Base-by-base conservation (phyloP, 2,329 filamentous ascomycete species). In the Alternaria burnsii region DNA sequence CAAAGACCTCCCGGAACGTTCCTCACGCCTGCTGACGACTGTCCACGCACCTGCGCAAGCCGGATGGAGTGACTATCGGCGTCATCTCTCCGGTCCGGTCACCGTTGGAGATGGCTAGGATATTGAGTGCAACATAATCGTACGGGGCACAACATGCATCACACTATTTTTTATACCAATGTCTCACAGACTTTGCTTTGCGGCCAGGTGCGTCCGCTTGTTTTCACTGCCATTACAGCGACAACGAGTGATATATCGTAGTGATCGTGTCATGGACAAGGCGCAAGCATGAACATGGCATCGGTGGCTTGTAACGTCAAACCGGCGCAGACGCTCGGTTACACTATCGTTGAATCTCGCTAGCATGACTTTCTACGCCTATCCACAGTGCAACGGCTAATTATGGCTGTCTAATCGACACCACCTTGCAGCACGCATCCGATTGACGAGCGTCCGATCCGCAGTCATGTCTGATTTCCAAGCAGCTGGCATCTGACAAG, bases 301-400 rank as follows among this genome's bases (percentile, higher is more conserved):
- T 67, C 61, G 59, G 67, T 71, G 71, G 70, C 71, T 71, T 70
- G 62, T 63, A 72, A 71, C 72, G 70, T 71, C 62, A 68, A 72
- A 70, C 70, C 67, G 59, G 63, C 61, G 53, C 59, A 60, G 60
- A 66, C 26, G 30, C 54, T 55, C 51, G 66, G 48, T 57, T 58
- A 48, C 51, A 48, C 58, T 41, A 58, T 55, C 36, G 22, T 38
- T 50, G 34, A 51, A 55, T 26, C 55, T 52, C 42, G 46, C 59
- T 55, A 48, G 56, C 22, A 34, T 24, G 8, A 50, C 30, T 18
- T 48, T 34, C 34, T 40, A 51, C 26, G 58, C 43, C 16, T 42
- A 42, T 52, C 50, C 42, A 28, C 46, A 38, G 26, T 38, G 41
- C 52, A 16, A 46, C 47, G 36, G 28, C 53, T 57, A 52, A 32